Evolutionary conservation across 2,329 filamentous ascomycete species (phyloP).

Genomic region (Fusarium burgessii): DNA sequence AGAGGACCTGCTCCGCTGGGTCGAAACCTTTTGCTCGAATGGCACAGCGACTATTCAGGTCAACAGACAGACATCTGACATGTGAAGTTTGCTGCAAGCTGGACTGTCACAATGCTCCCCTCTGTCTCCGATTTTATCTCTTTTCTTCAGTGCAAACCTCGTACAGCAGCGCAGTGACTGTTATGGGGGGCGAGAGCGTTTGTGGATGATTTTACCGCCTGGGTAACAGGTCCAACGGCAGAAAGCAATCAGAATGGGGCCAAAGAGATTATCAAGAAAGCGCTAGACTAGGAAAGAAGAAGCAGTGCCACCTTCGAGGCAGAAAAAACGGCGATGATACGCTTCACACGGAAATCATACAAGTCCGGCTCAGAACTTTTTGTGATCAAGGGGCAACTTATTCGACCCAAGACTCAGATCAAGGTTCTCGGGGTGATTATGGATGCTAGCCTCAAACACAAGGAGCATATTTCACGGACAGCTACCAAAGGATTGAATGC

Average conservation of each 20-base stretch:
- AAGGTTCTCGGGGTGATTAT: background rate
- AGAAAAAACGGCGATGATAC: background rate
- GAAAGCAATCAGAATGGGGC: background rate
- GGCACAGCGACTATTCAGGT: background rate
- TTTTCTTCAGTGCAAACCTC: background rate
- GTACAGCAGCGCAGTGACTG: background rate
- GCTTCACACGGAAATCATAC: background rate
- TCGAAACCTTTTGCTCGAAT: background rate
- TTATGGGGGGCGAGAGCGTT: background rate
- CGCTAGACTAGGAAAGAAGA: background rate
- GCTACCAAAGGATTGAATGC: accelerated
- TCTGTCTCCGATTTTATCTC: background rate
- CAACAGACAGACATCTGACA: background rate
- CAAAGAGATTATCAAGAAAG: accelerated
- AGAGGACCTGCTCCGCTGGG: slow-evolving; percentile 33
- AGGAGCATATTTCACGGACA: background rate
- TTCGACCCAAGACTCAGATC: background rate
- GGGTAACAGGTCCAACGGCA: background rate
- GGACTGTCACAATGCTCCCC: background rate
- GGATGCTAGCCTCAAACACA: background rate
- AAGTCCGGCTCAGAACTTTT: background rate
- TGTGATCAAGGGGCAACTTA: background rate
- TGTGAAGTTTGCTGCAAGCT: background rate
- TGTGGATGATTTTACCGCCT: background rate
- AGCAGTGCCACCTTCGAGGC: background rate